These are phyloP conservation scores for Fusarium sp. DNA, from an alignment of 2,329 filamentous ascomycete genomes.

Conservation along the genomic window DNA sequence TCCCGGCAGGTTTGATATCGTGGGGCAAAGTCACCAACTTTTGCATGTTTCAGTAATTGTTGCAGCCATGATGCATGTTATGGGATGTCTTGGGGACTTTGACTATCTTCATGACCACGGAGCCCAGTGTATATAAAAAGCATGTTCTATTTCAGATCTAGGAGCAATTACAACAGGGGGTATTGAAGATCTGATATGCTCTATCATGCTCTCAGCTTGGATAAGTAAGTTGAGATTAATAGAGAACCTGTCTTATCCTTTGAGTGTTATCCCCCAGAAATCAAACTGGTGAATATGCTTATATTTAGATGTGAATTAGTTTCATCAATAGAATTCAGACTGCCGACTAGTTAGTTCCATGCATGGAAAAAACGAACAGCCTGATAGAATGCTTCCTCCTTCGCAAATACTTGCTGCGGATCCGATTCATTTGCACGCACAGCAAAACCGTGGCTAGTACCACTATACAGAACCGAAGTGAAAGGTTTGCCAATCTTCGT, in stretches of 20 bases:
- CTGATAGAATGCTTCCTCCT: constrained; percentile 81
- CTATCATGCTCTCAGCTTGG: no score
- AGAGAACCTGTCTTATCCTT: no score
- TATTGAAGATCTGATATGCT: no score
- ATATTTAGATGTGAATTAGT: no score
- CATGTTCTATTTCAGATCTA: accelerated
- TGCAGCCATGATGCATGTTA: not conserved
- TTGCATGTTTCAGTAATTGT: not conserved
- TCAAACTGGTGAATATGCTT: no score
- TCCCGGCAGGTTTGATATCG: not conserved
- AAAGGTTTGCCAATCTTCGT: constrained; percentile 59
- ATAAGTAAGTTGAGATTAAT: no score
- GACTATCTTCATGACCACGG: no score
- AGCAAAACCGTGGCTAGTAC: constrained; percentile 77
- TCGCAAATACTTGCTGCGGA: constrained; percentile 71
- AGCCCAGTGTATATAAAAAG: not conserved
- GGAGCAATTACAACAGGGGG: no score
- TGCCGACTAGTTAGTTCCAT: constrained; percentile 45
- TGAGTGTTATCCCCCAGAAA: no score
- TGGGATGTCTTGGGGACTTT: no score
- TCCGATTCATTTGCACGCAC: constrained; percentile 71
- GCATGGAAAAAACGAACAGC: constrained; percentile 79
- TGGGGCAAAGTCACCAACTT: not conserved
- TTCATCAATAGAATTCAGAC: no score
- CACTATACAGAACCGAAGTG: constrained; percentile 75